phyloP scores from a whole-genome alignment of 106 monocot species.

The Dendrobium chrysotoxum region DNA sequence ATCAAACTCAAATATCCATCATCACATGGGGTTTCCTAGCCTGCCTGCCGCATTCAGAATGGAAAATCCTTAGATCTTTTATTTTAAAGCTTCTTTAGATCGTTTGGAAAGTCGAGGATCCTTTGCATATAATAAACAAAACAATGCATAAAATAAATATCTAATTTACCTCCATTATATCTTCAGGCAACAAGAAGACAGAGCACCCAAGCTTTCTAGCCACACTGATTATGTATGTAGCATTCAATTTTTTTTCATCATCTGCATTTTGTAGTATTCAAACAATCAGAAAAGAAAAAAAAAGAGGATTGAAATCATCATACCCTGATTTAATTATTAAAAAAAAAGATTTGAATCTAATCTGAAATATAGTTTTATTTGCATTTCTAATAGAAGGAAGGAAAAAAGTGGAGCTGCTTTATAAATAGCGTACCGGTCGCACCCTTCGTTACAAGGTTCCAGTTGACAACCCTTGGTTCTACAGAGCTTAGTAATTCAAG shows the following conservation, averaged over 20 bases:
- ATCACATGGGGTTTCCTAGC: too few relatives aligned
- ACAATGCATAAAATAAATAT: neutral
- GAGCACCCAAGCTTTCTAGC: constrained; percentile 50
- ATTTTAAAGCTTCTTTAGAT: too few relatives aligned
- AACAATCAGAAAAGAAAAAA: neutral
- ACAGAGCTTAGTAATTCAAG: constrained; percentile 57
- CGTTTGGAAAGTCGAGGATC: neutral
- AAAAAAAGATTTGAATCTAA: too few relatives aligned
- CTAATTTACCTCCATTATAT: constrained; percentile 45
- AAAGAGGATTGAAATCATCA: too few relatives aligned
- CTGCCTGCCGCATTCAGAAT: too few relatives aligned
- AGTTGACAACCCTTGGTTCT: constrained; percentile 63
- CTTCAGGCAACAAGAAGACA: constrained; percentile 45
- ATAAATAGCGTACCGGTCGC: constrained; percentile 46
- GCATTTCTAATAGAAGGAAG: neutral
- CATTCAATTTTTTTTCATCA: constrained; percentile 53
- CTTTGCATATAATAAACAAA: neutral
- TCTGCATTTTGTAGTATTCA: constrained; percentile 11
- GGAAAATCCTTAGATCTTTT: too few relatives aligned
- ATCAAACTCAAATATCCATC: too few relatives aligned
- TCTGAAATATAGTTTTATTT: too few relatives aligned
- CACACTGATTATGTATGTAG: constrained; percentile 49
- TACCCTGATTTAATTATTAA: too few relatives aligned
- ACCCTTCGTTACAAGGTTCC: constrained; percentile 74
- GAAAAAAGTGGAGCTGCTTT: neutral